These are phyloP conservation scores for Ophiocordyceps unilateralis DNA, from an alignment of 2,329 filamentous ascomycete genomes.

Conservation along the genomic window DNA sequence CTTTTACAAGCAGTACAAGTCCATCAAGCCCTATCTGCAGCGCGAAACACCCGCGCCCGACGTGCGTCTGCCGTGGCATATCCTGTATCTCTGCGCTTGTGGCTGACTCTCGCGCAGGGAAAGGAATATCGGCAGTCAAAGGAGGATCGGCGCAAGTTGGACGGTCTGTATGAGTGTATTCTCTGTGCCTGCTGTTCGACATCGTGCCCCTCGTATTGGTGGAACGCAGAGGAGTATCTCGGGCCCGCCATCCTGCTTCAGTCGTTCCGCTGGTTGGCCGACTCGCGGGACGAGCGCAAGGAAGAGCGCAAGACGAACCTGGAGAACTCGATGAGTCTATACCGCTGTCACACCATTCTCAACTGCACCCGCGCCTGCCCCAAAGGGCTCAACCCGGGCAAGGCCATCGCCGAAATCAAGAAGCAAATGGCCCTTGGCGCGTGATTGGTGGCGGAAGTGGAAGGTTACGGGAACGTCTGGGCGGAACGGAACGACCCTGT, in stretches of 20 bases:
- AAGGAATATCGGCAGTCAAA: slow-evolving; percentile 84
- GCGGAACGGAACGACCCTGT: too few relatives aligned
- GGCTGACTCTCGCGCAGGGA: slow-evolving; percentile 36
- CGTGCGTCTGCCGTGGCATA: slow-evolving; percentile 35
- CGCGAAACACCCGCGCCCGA: slow-evolving; percentile 69
- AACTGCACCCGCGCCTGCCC: slow-evolving; percentile 97
- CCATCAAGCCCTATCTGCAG: slow-evolving; percentile 97
- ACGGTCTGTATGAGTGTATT: slow-evolving; percentile 98
- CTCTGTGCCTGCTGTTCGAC: slow-evolving; percentile 98
- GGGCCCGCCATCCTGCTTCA: slow-evolving; percentile 92
- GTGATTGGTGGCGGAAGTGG: slow-evolving; percentile 7
- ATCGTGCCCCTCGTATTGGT: slow-evolving; percentile 99
- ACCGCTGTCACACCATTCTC: slow-evolving; percentile 97
- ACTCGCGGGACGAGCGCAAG: slow-evolving; percentile 83
- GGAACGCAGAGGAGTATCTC: slow-evolving; percentile 98
- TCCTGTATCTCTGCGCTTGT: background rate
- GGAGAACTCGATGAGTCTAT: slow-evolving; percentile 98
- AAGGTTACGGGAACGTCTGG: too few relatives aligned
- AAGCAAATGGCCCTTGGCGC: slow-evolving; percentile 63
- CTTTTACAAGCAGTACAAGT: slow-evolving; percentile 99
- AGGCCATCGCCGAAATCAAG: slow-evolving; percentile 96
- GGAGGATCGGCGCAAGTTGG: slow-evolving; percentile 88
- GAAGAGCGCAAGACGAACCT: slow-evolving; percentile 76
- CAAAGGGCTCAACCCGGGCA: slow-evolving; percentile 92
- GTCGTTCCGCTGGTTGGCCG: slow-evolving; percentile 93